These are phyloP conservation scores for Spizellomyces punctatus DNA, from an alignment of 192 early-diverging fungal genomes.

Conservation along the genomic window DNA sequence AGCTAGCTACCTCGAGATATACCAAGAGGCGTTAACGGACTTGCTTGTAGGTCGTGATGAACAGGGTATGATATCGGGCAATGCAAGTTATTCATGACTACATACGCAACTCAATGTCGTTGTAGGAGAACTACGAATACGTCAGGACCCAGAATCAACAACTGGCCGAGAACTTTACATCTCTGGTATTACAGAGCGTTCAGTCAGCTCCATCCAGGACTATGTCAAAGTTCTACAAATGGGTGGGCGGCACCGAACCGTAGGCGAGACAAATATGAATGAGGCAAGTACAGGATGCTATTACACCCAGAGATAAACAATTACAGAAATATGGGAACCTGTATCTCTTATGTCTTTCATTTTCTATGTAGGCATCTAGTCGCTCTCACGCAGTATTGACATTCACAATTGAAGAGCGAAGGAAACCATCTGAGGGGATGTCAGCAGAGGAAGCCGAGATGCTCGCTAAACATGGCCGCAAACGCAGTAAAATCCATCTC, in stretches of 20 bases:
- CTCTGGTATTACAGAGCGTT: constrained; percentile 44
- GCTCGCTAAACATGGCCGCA: constrained; percentile 35
- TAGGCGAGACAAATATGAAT: constrained; percentile 56
- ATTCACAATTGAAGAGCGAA: constrained; percentile 69
- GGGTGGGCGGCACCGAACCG: constrained; percentile 36
- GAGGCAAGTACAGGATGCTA: constrained; percentile 8
- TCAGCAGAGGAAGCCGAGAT: constrained; percentile 37
- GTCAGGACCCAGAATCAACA: constrained; percentile 43
- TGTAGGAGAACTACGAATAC: constrained; percentile 41
- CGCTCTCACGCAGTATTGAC: constrained; percentile 83
- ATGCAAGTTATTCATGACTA: neutral
- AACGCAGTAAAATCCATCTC: constrained; percentile 62
- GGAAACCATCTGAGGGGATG: constrained; percentile 30
- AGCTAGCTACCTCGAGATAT: constrained; percentile 52
- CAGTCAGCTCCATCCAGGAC: constrained; percentile 29
- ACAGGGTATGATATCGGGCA: constrained; percentile 29
- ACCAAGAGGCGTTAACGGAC: constrained; percentile 44
- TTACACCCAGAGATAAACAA: neutral
- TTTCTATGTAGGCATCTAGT: constrained; percentile 18
- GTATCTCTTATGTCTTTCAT: neutral
- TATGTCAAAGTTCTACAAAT: constrained; percentile 37
- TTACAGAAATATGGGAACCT: neutral
- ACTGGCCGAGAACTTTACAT: constrained; percentile 48
- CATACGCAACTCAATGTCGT: neutral
- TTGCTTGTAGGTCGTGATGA: constrained; percentile 37